Percentiles rank a stretch among this genome's conserved stretches.
These are phyloP conservation scores for Fusarium buharicum DNA, from an alignment of 2,329 filamentous ascomycete species.

Conservation along the genomic window DNA sequence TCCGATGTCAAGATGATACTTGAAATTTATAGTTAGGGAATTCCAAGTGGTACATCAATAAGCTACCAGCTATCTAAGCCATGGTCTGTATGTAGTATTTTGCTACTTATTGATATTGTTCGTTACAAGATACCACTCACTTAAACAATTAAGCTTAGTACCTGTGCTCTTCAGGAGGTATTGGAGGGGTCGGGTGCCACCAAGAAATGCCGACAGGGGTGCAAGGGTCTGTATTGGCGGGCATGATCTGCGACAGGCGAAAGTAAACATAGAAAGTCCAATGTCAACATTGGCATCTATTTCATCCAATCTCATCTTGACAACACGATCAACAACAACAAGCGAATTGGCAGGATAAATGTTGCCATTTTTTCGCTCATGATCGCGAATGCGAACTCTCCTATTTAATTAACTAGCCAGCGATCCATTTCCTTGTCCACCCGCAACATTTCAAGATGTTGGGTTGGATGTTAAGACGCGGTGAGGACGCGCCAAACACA, in stretches of 20 bases:
- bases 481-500: constrained; percentile 52
- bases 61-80: too few species aligned
- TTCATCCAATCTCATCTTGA: constrained; percentile 23
- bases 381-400: constrained; percentile 27
- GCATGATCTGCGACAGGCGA: constrained; percentile 27
- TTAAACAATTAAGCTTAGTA: constrained; percentile 44
- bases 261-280: constrained; percentile 37
- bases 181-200: constrained; percentile 11
- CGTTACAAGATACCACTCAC: too few species aligned
- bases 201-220: constrained; percentile 11
- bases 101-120: too few species aligned
- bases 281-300: constrained; percentile 35
- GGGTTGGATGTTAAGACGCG: constrained; percentile 67
- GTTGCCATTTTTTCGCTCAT: constrained; percentile 15
- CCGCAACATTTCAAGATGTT: constrained; percentile 57
- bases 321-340: constrained; percentile 17
- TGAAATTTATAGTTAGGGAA: too few species aligned
- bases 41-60: too few species aligned
- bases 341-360: constrained; percentile 20
- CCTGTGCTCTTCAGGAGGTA: neutral
- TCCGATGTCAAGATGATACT: too few species aligned
- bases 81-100: too few species aligned
- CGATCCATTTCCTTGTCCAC: constrained; percentile 6
- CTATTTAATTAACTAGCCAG: neutral
- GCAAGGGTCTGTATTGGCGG: constrained; percentile 14